These are phyloP conservation scores for Angomonas ambiguus DNA, from an alignment of 208 protist genomes.

Conservation along the genomic window DNA sequence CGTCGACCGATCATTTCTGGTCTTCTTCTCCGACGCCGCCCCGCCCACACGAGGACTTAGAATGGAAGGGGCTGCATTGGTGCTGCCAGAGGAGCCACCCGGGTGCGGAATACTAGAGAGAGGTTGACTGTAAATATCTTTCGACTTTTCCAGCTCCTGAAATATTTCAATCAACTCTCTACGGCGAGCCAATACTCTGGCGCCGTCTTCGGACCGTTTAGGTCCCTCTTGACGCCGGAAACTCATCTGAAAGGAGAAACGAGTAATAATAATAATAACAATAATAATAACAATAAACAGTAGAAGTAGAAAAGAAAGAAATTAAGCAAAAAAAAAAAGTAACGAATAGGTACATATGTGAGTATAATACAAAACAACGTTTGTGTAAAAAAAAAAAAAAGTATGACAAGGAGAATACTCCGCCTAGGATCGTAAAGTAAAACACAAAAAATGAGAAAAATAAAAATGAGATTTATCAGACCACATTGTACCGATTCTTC, in stretches of 20 bases:
- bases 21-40: neutral
- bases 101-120: too few relatives aligned
- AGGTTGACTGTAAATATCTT: neutral
- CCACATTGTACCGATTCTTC: neutral
- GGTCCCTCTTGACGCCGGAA: neutral
- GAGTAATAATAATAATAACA: too few relatives aligned
- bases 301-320: too few relatives aligned
- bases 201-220: neutral
- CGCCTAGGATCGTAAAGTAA: too few relatives aligned
- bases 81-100: too few relatives aligned
- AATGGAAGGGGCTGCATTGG: too few relatives aligned
- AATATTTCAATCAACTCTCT: neutral
- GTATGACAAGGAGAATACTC: too few relatives aligned
- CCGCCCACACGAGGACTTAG: neutral
- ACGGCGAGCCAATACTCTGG: neutral
- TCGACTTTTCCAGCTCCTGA: neutral
- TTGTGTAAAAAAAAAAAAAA: too few relatives aligned
- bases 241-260: neutral
- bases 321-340: neutral
- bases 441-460: too few relatives aligned
- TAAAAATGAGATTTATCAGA: neutral
- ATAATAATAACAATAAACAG: too few relatives aligned
- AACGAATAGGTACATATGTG: too few relatives aligned
- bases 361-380: too few relatives aligned
- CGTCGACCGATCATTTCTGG: neutral